Percentiles rank a stretch among this genome's conserved stretches.
phyloP scores from a whole-genome alignment of 2,329 filamentous ascomycete genomes.

The Ceratocystis harringtonii region DNA sequence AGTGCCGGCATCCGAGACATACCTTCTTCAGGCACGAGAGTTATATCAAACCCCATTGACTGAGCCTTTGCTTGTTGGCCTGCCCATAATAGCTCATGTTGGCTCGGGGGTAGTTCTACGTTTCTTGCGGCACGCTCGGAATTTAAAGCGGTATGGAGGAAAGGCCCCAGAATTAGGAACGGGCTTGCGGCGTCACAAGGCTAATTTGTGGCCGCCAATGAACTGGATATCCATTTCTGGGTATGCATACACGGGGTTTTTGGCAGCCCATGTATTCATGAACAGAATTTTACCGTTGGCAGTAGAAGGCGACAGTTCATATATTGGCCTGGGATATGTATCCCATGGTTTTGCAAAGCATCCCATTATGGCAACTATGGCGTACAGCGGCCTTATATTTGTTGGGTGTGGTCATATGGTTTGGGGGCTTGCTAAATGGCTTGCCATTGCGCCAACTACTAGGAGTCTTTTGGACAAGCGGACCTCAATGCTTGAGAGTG shows the following conservation, averaged over 20 bases:
- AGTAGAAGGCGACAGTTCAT: constrained; percentile 71
- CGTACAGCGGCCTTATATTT: constrained; percentile 53
- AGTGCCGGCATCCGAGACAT: constrained; percentile 61
- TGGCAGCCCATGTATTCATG: constrained; percentile 56
- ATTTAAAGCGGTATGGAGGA: constrained; percentile 60
- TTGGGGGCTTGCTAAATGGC: constrained; percentile 76
- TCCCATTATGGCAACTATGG: constrained; percentile 47
- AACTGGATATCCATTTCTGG: constrained; percentile 58
- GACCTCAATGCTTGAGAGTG: constrained; percentile 32
- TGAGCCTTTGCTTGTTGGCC: constrained; percentile 63
- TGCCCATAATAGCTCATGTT: constrained; percentile 63
- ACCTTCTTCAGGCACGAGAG: constrained; percentile 78
- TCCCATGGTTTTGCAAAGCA: constrained; percentile 70
- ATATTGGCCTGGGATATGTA: constrained; percentile 70
- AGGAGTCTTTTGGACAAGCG: constrained; percentile 33
- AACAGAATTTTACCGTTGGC: constrained; percentile 63
- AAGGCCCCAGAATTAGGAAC: constrained; percentile 31
- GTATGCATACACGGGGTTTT: constrained; percentile 50
- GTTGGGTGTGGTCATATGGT: constrained; percentile 62
- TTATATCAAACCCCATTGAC: constrained; percentile 74
- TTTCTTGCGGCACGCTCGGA: constrained; percentile 56
- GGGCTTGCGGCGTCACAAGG: constrained; percentile 18
- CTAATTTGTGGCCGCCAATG: constrained; percentile 48
- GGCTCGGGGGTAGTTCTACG: constrained; percentile 63
- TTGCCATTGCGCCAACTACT: constrained; percentile 46